Conservation (phyloP, 2,329 filamentous ascomycete genomes). For the Nannizzia gypsea region DNA sequence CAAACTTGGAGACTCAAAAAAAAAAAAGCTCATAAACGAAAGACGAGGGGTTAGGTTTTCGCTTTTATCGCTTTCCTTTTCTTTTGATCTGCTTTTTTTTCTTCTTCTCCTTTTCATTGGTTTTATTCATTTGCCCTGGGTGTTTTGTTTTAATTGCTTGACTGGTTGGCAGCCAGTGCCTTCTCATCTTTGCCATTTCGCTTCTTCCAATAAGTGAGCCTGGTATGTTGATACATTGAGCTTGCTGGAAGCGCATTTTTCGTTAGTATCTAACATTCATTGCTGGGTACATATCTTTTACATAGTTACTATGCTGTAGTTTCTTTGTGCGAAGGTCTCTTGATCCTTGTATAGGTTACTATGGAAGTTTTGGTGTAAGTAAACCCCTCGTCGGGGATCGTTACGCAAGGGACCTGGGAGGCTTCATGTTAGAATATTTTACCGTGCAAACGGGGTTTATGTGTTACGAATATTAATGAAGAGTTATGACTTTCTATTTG, state of each 20-base stretch:
- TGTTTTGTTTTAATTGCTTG: background rate
- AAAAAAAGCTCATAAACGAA: background rate
- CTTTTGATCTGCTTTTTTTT: background rate
- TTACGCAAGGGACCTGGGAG: background rate
- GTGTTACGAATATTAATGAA: background rate
- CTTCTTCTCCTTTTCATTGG: background rate
- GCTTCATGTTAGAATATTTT: background rate
- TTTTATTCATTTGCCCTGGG: background rate
- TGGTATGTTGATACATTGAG: background rate
- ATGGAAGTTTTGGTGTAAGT: background rate
- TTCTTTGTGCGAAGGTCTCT: constrained; percentile 2
- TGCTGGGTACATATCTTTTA: constrained; percentile 4
- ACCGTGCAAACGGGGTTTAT: background rate
- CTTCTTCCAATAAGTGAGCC: background rate
- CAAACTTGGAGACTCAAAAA: background rate
- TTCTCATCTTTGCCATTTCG: background rate
- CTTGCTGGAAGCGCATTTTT: background rate
- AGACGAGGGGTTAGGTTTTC: background rate
- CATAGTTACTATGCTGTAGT: constrained; percentile 4
- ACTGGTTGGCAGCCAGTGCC: background rate
- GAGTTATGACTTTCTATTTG: background rate
- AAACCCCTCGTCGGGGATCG: background rate
- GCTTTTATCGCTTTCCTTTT: background rate
- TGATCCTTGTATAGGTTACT: constrained; percentile 3
- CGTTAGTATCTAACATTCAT: background rate